phyloP scores from a whole-genome alignment of 768 basidiomycete genomes.

The Lactarius hengduanensis region DNA sequence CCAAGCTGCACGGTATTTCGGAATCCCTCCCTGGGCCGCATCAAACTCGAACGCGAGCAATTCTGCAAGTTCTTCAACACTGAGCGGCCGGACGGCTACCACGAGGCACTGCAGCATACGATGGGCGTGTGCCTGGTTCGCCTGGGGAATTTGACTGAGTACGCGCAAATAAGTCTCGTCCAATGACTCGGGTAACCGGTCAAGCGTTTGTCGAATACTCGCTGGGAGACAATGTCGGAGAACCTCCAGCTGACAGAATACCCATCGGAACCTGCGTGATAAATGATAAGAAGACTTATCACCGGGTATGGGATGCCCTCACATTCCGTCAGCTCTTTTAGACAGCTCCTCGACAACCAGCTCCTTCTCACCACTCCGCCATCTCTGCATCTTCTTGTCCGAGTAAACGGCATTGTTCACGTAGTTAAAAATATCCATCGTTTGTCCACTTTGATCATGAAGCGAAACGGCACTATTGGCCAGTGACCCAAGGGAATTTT shows the following conservation, averaged over 20 bases:
- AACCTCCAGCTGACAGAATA: neutral
- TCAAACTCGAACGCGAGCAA: neutral
- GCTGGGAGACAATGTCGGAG: neutral
- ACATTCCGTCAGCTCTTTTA: neutral
- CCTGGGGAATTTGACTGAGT: neutral
- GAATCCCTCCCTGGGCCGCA: neutral
- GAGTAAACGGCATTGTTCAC: neutral
- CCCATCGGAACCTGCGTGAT: neutral
- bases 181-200: neutral
- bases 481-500: neutral
- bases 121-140: neutral
- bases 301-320: neutral
- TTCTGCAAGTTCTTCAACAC: neutral
- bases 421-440: neutral
- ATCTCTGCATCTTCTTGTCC: neutral
- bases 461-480: neutral
- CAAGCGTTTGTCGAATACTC: neutral
- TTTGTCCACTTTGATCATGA: neutral
- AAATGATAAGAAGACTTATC: neutral
- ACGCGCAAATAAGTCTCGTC: neutral
- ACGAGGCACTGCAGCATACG: neutral
- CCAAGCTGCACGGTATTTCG: neutral
- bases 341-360: neutral
- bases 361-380: neutral
- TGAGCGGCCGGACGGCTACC: neutral